A percentile compares a stretch with the other conserved stretches of the same genome.
Conservation (phyloP, 306 rosid species). For the Dalbergia oliveri region DNA sequence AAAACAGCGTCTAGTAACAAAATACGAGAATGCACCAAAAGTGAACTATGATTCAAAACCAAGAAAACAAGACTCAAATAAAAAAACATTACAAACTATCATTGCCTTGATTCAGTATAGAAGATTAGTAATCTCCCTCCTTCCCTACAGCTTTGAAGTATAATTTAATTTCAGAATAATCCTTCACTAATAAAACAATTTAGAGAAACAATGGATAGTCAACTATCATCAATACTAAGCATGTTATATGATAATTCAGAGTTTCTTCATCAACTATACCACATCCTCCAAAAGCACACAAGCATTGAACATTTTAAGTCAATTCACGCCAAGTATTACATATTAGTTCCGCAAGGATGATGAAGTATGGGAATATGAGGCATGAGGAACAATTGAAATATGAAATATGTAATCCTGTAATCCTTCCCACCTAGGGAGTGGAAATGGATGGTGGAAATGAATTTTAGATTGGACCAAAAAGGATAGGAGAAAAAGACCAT, state of each 20-base stretch:
- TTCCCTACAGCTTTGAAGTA: too few species aligned
- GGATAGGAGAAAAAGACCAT: neutral
- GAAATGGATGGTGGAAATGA: neutral
- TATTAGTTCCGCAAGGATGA: neutral
- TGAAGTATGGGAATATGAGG: too few species aligned
- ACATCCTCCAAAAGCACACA: neutral
- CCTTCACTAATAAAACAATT: neutral
- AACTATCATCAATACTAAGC: neutral
- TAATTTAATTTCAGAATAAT: neutral
- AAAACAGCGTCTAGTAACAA: neutral
- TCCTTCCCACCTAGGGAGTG: neutral
- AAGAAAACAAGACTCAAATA: neutral
- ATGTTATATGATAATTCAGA: neutral
- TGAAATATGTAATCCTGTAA: too few species aligned
- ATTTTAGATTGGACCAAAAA: neutral
- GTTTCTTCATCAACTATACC: neutral
- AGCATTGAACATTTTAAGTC: neutral
- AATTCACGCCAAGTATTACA: neutral
- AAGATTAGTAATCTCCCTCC: neutral
- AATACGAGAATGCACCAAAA: neutral
- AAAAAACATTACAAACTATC: neutral
- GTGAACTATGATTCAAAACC: neutral
- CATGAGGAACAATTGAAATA: neutral
- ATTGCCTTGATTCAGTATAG: neutral
- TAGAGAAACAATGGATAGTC: neutral